Evolutionary conservation across 2,329 filamentous ascomycete species (phyloP), one percentile per base, ranked within the genome.

Genomic region (Pseudopyricularia javanii): DNA sequence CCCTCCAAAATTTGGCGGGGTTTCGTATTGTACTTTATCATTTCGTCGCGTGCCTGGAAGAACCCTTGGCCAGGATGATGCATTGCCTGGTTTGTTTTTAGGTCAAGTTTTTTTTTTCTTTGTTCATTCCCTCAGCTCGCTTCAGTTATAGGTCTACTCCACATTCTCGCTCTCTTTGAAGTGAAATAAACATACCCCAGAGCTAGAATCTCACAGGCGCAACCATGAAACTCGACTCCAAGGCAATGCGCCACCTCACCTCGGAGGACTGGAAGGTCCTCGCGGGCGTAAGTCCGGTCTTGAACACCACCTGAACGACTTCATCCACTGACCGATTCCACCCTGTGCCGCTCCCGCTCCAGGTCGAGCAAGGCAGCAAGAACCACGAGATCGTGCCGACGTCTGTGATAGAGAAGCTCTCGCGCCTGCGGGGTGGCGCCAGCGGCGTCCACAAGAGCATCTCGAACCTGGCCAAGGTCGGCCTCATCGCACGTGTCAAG

Each of bases 321-420:
- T 17, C 12, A 9, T n/a, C 5, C 12, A 26, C 22, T 47, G 9
- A 37, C 32, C n/a, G 40, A 33, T 40, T 14, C 5, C 17, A n/a
- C 33, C 14, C 9, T 32, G 26, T 14, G 51, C 12, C 35, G 9
- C 33, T 47, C 8, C 30, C 6, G 17, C 60, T 51, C 53, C 68
- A 95, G 90, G 88, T 94, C 62, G 93, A 98, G 69, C 83, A 85
- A 70, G 91, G 91, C 63, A 94, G 87, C 70, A 91, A 88, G 68
- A 97, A 97, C 71, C 93, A 98, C 74, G 93, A 98, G 71, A 79
- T 98, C 54, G 91, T 98, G 2, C 93, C 93, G 7, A 97, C 91
- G 14, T 74, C 88, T 4, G 69, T 97, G 58, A 97, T 98, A 59
- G 83, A 85, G 54, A 87, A 88, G 63, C 78, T 95, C 26, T 83